A percentile compares a stretch with the other conserved stretches of the same genome.
Conservation (phyloP, 2,329 filamentous ascomycete genomes). For the Uncinocarpus reesii region DNA sequence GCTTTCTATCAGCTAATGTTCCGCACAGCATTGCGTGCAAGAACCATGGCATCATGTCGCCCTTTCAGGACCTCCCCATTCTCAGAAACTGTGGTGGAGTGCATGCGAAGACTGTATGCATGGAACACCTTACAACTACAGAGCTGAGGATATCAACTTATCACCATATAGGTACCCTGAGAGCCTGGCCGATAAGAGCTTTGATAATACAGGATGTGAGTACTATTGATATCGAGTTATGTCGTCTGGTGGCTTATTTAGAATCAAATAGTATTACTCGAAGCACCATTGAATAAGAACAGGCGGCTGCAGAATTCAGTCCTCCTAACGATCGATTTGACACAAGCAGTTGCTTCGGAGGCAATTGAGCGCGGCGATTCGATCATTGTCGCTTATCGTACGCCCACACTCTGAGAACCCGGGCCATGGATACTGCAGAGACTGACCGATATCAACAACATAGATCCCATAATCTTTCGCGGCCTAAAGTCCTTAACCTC, state of each 20-base stretch:
- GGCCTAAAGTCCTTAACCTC: slow-evolving; percentile 81
- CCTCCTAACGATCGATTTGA: slow-evolving; percentile 83
- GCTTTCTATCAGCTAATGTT: slow-evolving; percentile 11
- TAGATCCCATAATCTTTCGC: slow-evolving; percentile 88
- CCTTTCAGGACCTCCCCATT: slow-evolving; percentile 45
- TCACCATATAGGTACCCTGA: slow-evolving; percentile 63
- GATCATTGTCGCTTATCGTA: slow-evolving; percentile 83
- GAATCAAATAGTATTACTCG: slow-evolving; percentile 49
- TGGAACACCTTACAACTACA: neutral
- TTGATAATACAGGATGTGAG: slow-evolving; percentile 76
- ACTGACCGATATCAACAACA: neutral
- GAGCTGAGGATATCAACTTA: slow-evolving; percentile 3
- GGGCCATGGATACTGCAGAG: neutral
- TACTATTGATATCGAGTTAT: neutral
- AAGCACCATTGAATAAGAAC: slow-evolving; percentile 53
- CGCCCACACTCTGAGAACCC: slow-evolving; percentile 18
- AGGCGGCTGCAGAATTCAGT: slow-evolving; percentile 54
- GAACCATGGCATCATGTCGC: slow-evolving; percentile 15
- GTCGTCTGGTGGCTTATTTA: neutral
- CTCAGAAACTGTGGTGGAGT: slow-evolving; percentile 58
- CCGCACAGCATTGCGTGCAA: slow-evolving; percentile 10
- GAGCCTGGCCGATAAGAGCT: slow-evolving; percentile 74
- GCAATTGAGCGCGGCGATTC: slow-evolving; percentile 67
- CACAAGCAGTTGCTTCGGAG: slow-evolving; percentile 77
- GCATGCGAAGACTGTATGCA: slow-evolving; percentile 67